Evolutionary conservation across 345 rosid genomes (phyloP).

Genomic region (Kernera saxatilis): DNA sequence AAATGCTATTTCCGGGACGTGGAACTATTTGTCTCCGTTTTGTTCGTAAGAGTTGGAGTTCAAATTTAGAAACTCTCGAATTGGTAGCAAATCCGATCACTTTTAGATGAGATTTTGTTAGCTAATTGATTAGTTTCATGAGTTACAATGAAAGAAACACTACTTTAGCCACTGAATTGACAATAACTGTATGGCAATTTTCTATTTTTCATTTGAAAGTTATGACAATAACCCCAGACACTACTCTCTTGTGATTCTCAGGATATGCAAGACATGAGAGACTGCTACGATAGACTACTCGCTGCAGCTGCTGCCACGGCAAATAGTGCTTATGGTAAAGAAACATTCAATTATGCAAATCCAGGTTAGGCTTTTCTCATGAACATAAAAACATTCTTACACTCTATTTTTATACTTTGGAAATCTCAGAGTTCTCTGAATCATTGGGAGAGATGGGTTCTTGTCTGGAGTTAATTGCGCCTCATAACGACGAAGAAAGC

Average conservation of each 20-base stretch:
- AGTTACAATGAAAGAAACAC: background rate
- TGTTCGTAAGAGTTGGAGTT: background rate
- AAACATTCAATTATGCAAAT: background rate
- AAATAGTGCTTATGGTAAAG: slow-evolving; percentile 85
- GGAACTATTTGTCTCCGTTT: background rate
- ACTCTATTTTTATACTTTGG: background rate
- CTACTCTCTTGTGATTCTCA: slow-evolving; percentile 18
- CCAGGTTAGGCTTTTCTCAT: background rate
- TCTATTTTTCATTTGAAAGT: slow-evolving; percentile 6
- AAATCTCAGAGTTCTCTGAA: slow-evolving; percentile 76
- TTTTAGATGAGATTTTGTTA: background rate
- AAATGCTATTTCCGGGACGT: background rate
- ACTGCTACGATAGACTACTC: slow-evolving; percentile 93
- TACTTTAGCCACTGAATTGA: background rate
- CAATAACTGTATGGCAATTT: background rate
- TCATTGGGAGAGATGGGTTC: slow-evolving; percentile 91
- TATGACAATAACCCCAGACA: background rate
- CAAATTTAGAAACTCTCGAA: background rate
- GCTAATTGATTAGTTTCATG: background rate
- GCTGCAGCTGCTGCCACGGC: slow-evolving; percentile 93
- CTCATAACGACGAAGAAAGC: slow-evolving; percentile 66
- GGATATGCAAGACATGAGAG: slow-evolving; percentile 91
- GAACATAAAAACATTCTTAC: background rate
- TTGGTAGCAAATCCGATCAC: slow-evolving; percentile 3
- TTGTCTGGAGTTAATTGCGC: slow-evolving; percentile 72